A percentile compares a stretch with the other conserved stretches of the same genome.
phyloP scores from a whole-genome alignment of 805 yeast species.

The Saturnispora quitensis region DNA sequence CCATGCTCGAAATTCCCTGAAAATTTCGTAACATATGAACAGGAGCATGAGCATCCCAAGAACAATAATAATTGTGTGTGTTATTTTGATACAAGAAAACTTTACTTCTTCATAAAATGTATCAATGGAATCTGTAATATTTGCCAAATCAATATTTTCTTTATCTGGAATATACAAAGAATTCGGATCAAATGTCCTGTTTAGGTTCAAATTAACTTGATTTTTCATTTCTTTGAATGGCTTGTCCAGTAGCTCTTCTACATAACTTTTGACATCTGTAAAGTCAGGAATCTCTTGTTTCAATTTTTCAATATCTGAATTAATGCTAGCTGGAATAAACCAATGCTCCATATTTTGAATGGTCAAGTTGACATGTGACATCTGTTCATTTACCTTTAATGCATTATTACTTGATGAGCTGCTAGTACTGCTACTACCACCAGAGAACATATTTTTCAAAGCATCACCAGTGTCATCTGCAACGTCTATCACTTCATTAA shows the following conservation, averaged over 20 bases:
- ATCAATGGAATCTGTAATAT: conserved; percentile 32
- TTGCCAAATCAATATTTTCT: conserved; percentile 30
- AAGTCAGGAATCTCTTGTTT: conserved; percentile 54
- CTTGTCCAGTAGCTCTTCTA: conserved; percentile 40
- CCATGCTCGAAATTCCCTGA: conserved; percentile 43
- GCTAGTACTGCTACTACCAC: conserved; percentile 12
- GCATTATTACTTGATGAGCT: conserved; percentile 28
- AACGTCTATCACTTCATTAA: conserved; percentile 47
- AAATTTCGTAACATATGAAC: conserved; percentile 33
- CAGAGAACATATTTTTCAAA: conserved; percentile 43
- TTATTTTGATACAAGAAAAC: conserved; percentile 26
- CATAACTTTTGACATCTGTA: conserved; percentile 49
- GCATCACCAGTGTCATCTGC: conserved; percentile 31
- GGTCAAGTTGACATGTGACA: conserved; percentile 48
- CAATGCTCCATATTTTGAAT: conserved; percentile 47
- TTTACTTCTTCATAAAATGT: conserved; percentile 29
- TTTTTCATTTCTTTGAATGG: conserved; percentile 50
- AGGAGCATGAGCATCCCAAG: conserved; percentile 34
- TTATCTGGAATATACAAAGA: conserved; percentile 34
- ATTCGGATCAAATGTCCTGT: conserved; percentile 16
- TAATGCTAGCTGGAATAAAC: conserved; percentile 56
- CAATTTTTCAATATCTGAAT: conserved; percentile 44
- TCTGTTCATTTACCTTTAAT: conserved; percentile 22
- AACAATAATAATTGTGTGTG: conserved; percentile 32
- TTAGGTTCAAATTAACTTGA: conserved; percentile 26